phyloP scores from a whole-genome alignment of 164 flowering plant species.

The Macadamia tetraphylla region DNA sequence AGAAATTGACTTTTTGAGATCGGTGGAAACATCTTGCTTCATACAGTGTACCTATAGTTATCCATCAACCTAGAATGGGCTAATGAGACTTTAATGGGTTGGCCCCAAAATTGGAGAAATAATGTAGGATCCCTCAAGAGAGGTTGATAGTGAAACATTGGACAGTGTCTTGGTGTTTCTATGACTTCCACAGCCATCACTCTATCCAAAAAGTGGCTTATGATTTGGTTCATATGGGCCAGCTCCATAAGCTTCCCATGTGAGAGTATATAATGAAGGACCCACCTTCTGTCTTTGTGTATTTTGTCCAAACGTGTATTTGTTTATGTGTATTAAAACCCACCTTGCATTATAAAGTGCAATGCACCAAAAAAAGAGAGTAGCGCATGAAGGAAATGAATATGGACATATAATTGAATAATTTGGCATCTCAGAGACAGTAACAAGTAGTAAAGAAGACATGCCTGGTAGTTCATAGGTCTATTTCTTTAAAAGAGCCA shows the following conservation, averaged over 20 bases:
- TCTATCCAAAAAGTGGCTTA: neutral
- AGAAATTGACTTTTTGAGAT: no score
- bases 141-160: no score
- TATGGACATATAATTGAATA: neutral
- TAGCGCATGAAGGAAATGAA: neutral
- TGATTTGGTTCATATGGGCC: neutral
- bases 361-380: neutral
- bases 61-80: no score
- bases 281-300: neutral
- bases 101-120: no score
- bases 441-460: constrained; percentile 18
- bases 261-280: neutral
- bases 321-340: no score
- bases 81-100: no score
- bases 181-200: neutral
- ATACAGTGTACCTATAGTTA: no score
- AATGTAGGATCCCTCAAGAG: no score
- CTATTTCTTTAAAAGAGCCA: constrained; percentile 21
- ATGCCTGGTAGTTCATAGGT: constrained; percentile 27
- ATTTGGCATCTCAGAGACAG: constrained; percentile 9
- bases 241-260: neutral
- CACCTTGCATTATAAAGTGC: neutral
- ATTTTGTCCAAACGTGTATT: no score
- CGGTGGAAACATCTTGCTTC: no score
- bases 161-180: no score